Evolutionary conservation across 163 green algal species (phyloP).

Genomic region (Volvox carteri): DNA sequence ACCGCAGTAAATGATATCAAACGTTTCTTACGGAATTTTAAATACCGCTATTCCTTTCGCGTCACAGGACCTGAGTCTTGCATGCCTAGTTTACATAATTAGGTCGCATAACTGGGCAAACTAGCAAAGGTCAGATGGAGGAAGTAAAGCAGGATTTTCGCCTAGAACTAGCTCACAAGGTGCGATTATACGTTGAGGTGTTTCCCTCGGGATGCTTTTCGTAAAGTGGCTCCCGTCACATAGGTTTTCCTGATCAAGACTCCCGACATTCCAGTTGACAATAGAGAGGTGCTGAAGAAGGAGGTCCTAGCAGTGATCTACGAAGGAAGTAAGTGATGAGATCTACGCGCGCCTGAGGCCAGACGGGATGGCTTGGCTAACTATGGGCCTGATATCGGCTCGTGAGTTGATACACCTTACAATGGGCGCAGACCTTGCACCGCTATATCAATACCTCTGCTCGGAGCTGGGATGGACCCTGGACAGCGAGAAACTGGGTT

Average conservation of each 20-base stretch:
- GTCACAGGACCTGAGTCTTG: too few species aligned
- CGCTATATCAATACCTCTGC: constrained; percentile 87
- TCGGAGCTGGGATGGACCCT: constrained; percentile 78
- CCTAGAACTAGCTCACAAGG: constrained; percentile 80
- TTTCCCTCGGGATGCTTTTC: neutral
- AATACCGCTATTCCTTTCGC: too few species aligned
- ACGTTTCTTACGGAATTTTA: too few species aligned
- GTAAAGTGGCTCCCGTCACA: neutral
- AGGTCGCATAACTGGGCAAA: too few species aligned
- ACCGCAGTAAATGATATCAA: too few species aligned
- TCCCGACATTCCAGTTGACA: constrained; percentile 68
- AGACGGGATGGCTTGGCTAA: neutral
- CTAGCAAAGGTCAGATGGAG: too few species aligned
- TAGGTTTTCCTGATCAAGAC: constrained; percentile 84
- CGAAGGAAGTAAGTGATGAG: constrained; percentile 72
- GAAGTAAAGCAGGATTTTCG: constrained; percentile 71
- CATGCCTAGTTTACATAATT: too few species aligned
- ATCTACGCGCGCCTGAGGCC: constrained; percentile 23
- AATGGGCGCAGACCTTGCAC: constrained; percentile 67
- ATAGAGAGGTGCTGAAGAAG: constrained; percentile 77
- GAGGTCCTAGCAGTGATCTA: constrained; percentile 85
- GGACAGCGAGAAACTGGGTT: constrained; percentile 70
- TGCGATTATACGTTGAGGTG: constrained; percentile 21
- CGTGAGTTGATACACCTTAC: neutral
- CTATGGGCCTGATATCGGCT: neutral